Evolutionary conservation across 495 filamentous ascomycete genomes (phyloP), one percentile per base, ranked within the genome.

Genomic region (Pseudotulostoma volvatum): DNA sequence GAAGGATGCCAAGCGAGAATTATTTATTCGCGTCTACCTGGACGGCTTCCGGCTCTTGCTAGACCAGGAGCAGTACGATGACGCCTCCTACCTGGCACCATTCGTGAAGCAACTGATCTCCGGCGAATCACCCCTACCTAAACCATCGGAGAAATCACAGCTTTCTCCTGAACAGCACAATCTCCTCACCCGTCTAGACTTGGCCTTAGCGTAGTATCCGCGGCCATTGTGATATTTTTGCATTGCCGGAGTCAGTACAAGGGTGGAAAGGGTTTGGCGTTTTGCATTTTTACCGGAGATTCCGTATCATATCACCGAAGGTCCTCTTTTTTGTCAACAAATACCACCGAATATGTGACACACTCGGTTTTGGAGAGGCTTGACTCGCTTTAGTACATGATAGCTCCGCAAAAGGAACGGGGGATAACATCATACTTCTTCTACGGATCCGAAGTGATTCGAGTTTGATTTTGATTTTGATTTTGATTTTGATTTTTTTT

Each of bases 41-140:
- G 52, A 61, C 18, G 61, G 54, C 1, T 51, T 67, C 11, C 54
- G 53, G 9, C 37, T 63, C 15, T 39, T 64, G 20, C 43, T 56
- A 9, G 60, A 64, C 11, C 47, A 42, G 28, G 48, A 54, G 21
- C 46, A 54, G 7, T 41, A 47, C 32, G 42, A 43, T 14, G 50
- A 59, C 34, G 57, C 51, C 18, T 45, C 53, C 30, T 43, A 32
- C 28, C 36, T 65, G 25, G 60, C 54, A 25, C 49, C 40, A 1
- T 44, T 52, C 20, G 47, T 67, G 33, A 56, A 61, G 31, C 33
- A 51, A 19, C 37, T 57, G 4, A 41, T 61, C 8, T 47, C 54
- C 7, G 52, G 49, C 19, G 36, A 54, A 28, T 5, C 21, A 34
- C 32, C 41, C 20, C 16, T n/a, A 28, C 9, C 14, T 11, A 15